A percentile compares a stretch with the other conserved stretches of the same genome.
Conservation (phyloP, 495 filamentous ascomycete genomes). For the Hyaloscypha bicolor region DNA sequence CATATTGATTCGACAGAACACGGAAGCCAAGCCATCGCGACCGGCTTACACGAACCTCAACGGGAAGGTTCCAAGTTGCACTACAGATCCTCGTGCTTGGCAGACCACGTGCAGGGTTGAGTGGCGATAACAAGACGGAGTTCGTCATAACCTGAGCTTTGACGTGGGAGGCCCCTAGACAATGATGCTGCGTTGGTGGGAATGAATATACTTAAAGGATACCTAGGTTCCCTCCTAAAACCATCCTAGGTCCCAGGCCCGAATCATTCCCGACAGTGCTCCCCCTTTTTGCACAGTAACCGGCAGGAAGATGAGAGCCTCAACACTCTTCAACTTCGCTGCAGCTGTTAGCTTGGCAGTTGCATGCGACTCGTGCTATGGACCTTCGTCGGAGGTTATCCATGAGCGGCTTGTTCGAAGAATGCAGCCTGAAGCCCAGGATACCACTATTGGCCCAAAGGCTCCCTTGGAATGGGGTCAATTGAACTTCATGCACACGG, state of each 20-base stretch:
- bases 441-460: constrained; percentile 73
- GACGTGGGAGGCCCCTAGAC: neutral
- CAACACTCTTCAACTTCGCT: constrained; percentile 11
- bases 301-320: constrained; percentile 9
- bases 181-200: neutral
- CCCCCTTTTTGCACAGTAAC: neutral
- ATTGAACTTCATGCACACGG: constrained; percentile 88
- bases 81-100: neutral
- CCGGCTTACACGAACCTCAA: too few relatives aligned
- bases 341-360: constrained; percentile 18
- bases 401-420: constrained; percentile 44
- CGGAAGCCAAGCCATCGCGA: too few relatives aligned
- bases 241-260: neutral
- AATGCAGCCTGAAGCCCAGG: constrained; percentile 52
- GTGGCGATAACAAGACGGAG: neutral
- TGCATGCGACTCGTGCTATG: constrained; percentile 40
- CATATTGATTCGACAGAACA: too few relatives aligned
- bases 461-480: constrained; percentile 84
- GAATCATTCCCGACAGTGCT: neutral
- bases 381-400: constrained; percentile 35
- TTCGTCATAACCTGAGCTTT: neutral
- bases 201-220: neutral
- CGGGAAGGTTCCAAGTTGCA: too few relatives aligned
- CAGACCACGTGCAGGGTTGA: neutral
- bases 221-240: neutral